Percentiles rank a stretch among this genome's conserved stretches.
phyloP scores from a whole-genome alignment of 305 asterid species.

The Solanum hybrid region DNA sequence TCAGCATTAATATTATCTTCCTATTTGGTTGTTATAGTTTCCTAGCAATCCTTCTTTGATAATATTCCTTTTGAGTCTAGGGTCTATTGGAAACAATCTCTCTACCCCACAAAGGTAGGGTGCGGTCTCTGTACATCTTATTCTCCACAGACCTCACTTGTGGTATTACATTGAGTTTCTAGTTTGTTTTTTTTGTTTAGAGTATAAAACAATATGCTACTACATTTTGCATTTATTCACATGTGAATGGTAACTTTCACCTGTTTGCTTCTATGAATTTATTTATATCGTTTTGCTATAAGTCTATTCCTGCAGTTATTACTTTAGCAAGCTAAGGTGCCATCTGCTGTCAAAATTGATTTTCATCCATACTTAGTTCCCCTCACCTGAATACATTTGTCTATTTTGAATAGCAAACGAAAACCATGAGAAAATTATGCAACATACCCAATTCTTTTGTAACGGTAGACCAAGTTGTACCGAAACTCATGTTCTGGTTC shows the following conservation, averaged over 20 bases:
- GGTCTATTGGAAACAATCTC: not conserved
- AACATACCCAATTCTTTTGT: not conserved
- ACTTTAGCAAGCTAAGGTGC: not conserved
- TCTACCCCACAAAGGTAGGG: not conserved
- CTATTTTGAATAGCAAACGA: not conserved
- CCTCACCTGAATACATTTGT: not conserved
- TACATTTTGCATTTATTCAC: not conserved
- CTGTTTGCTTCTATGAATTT: not conserved
- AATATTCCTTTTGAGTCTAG: not conserved
- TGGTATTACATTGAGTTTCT: not conserved
- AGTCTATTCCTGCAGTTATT: not conserved
- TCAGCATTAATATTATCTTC: not conserved
- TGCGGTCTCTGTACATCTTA: not conserved
- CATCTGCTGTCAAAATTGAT: not conserved
- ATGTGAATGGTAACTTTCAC: not conserved
- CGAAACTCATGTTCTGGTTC: not conserved
- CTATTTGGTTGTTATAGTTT: not conserved
- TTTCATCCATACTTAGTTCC: not conserved
- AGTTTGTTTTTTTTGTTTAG: not conserved
- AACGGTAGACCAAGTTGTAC: not conserved
- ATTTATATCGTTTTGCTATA: not conserved
- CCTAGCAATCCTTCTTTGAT: not conserved
- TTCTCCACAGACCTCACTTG: not conserved
- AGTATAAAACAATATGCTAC: not conserved
- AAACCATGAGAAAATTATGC: not conserved